Evolutionary conservation across 352 stramenopile species (phyloP).

Genomic region (Globisporangium spiculum): DNA sequence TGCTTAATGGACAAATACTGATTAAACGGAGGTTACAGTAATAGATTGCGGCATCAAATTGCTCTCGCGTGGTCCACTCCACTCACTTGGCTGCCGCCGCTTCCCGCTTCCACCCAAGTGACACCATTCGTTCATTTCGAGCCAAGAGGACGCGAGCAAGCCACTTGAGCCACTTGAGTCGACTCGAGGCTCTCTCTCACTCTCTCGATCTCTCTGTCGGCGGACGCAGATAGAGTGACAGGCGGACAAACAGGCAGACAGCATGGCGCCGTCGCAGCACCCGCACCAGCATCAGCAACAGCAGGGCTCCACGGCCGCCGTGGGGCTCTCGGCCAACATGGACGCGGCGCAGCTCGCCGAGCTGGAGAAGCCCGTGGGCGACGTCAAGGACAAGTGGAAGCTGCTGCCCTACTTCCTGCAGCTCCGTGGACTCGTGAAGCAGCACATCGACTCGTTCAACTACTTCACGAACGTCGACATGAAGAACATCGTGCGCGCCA

Average conservation of each 20-base stretch:
- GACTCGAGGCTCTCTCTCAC: neutral
- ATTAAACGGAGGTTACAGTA: too few species aligned
- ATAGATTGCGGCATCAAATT: too few species aligned
- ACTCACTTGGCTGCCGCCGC: neutral
- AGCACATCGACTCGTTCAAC: slow-evolving; percentile 99
- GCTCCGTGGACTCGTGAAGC: slow-evolving; percentile 90
- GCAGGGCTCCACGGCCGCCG: slow-evolving; percentile 10
- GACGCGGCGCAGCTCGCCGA: slow-evolving; percentile 41
- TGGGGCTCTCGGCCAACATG: slow-evolving; percentile 8
- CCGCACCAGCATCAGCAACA: slow-evolving; percentile 1
- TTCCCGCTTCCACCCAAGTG: slow-evolving; percentile 8
- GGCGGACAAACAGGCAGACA: neutral
- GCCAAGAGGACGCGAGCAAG: slow-evolving; percentile 3
- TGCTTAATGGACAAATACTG: too few species aligned
- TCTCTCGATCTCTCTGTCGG: neutral
- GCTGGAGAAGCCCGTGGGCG: slow-evolving; percentile 67
- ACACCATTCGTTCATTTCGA: slow-evolving; percentile 12
- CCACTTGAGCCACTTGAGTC: slow-evolving; percentile 2
- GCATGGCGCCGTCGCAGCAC: slow-evolving; percentile 12
- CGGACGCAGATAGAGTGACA: neutral
- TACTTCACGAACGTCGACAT: slow-evolving; percentile 99
- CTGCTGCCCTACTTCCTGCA: slow-evolving; percentile 98
- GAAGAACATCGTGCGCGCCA: slow-evolving; percentile 97
- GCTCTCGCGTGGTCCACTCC: slow-evolving; percentile 1
- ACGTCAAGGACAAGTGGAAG: slow-evolving; percentile 97